Base-by-base conservation (phyloP, 371 early-diverging fungal species). In the Syncephalastrum contaminatum region DNA sequence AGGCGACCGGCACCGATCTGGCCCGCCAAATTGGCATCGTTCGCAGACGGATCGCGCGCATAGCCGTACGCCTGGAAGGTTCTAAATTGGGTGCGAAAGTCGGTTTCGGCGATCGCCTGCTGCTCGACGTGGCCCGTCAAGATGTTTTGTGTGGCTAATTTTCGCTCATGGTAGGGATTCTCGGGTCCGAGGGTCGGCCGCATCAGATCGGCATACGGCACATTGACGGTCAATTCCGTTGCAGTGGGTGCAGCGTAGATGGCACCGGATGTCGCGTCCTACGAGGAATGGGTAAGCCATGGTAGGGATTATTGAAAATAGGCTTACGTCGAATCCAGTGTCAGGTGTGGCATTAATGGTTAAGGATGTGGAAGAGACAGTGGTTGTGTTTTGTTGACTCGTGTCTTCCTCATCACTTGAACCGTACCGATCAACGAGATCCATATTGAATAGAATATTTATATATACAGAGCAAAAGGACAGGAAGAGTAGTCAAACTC, bases 61-160 rank as follows among this genome's bases (percentile, higher is more conserved):
- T 88, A 96, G 36, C 93, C 93, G 64, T 83, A 88, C 15, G 88
- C 82, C 50, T 85, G 73, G 64, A 87, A 95, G 0, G 93, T 93
- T 46, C 92, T 80, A 46, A 87, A 81, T 69, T 94, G 89, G 20
- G 86, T 83, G 52, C 86, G 75, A 62, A 95, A 95, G 53, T 87
- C 83, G 57, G 71, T 62, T 48, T 92, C 90, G 4, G 88, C 83
- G 63, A 90, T 88, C 41, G 81, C 81, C 59, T 90, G 88, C 50
- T 88, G 84, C 56, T 95, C 93, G 3, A 92, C 87, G 67, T 89
- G 89, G 6, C 95, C 95, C 53, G 83, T 88, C 43, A 89, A 64
- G 30, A 84, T 83, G 59, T 89, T 92, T 69, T 80, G 75, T 53
- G 78, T 76, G 18, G 79, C 72, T 22, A 84, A 64, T 50, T 62